phyloP scores from a whole-genome alignment of 2,329 filamentous ascomycete species.

The Pseudocercospora vitis region DNA sequence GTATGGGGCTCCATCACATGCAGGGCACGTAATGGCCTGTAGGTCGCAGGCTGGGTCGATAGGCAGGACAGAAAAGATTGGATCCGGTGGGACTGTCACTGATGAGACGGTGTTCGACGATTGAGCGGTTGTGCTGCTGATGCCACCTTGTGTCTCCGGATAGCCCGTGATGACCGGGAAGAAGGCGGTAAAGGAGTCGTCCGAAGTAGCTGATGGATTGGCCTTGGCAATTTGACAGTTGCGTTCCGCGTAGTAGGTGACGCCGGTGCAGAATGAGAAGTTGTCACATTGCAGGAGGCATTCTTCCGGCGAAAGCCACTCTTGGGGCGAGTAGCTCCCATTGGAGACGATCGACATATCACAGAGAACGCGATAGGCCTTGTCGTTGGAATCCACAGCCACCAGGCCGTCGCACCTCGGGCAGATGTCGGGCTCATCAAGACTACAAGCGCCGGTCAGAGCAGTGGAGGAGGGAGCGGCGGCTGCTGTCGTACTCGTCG shows the following conservation, averaged over 20 bases:
- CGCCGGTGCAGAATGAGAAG: conserved; percentile 27
- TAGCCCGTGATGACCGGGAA: conserved; percentile 24
- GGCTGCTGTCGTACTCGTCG: conserved; percentile 6
- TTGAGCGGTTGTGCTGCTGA: neutral
- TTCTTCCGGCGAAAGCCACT: conserved; percentile 23
- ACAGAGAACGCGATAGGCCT: conserved; percentile 23
- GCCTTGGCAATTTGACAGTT: conserved; percentile 32
- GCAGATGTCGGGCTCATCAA: conserved; percentile 25
- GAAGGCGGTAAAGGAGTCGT: conserved; percentile 30
- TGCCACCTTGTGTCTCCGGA: neutral
- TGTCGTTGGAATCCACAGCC: conserved; percentile 17
- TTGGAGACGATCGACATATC: conserved; percentile 21
- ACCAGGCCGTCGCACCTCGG: conserved; percentile 28
- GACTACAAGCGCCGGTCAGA: conserved; percentile 14
- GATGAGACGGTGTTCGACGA: conserved; percentile 12
- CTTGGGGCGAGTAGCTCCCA: conserved; percentile 25
- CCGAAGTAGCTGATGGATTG: conserved; percentile 17
- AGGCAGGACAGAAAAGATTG: conserved; percentile 24
- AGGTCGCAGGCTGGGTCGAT: conserved; percentile 22
- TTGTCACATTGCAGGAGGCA: conserved; percentile 28
- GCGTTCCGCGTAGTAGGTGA: conserved; percentile 27
- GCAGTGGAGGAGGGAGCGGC: conserved; percentile 3
- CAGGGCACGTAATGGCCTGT: conserved; percentile 27
- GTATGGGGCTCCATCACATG: conserved; percentile 24
- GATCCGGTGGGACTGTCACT: conserved; percentile 7